A percentile compares a stretch with the other conserved stretches of the same genome.
Evolutionary conservation across 2,329 filamentous ascomycete genomes (phyloP).

Genomic region (Trichoderma koningiopsis): DNA sequence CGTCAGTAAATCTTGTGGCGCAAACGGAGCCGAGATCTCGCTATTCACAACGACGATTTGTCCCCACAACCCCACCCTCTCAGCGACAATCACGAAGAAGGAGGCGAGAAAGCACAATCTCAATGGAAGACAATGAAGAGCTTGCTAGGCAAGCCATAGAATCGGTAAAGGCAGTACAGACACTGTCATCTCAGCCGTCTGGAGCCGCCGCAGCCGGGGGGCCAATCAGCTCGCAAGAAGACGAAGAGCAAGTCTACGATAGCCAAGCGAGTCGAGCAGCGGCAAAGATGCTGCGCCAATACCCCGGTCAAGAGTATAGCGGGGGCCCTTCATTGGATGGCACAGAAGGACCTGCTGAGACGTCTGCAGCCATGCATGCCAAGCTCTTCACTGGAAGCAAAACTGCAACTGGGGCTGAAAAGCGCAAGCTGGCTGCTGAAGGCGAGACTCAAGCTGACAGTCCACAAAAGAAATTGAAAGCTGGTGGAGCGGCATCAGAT

Average conservation of each 20-base stretch:
- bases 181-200: slow-evolving; percentile 33
- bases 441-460: slow-evolving; percentile 44
- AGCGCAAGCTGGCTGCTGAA: slow-evolving; percentile 50
- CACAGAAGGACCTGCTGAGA: slow-evolving; percentile 48
- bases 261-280: slow-evolving; percentile 79
- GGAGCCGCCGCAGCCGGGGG: slow-evolving; percentile 36
- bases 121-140: slow-evolving; percentile 64
- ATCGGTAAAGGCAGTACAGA: slow-evolving; percentile 53
- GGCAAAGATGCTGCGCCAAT: slow-evolving; percentile 70
- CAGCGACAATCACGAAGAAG: slow-evolving; percentile 55
- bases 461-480: slow-evolving; percentile 55
- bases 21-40: slow-evolving; percentile 59
- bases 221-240: slow-evolving; percentile 31
- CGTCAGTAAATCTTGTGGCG: slow-evolving; percentile 64
- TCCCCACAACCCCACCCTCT: slow-evolving; percentile 49
- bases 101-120: slow-evolving; percentile 85
- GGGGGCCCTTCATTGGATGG: slow-evolving; percentile 49
- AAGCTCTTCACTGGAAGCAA: slow-evolving; percentile 48
- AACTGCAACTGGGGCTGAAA: slow-evolving; percentile 49
- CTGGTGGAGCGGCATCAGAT: slow-evolving; percentile 44
- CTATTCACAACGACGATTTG: slow-evolving; percentile 43
- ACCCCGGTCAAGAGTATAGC: slow-evolving; percentile 56
- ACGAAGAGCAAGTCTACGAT: slow-evolving; percentile 60
- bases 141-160: slow-evolving; percentile 57
- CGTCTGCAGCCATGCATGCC: slow-evolving; percentile 52